phyloP scores from a whole-genome alignment of 768 basidiomycete species.

The Galerina sulciceps region DNA sequence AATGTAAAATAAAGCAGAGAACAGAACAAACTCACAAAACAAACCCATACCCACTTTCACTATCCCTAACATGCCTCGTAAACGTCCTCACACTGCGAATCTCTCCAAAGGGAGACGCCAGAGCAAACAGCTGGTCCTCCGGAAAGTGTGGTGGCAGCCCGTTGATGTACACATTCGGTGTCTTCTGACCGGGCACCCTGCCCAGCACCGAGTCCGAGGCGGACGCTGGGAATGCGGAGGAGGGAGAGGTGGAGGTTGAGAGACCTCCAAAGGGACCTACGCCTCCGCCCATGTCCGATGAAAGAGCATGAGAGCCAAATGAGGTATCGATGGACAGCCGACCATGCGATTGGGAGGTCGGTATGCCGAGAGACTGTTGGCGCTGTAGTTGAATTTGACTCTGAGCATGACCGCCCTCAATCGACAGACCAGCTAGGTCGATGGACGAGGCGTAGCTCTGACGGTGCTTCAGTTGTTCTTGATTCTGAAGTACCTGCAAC shows the following conservation, averaged over 20 bases:
- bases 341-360: constrained; percentile 15
- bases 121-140: constrained; percentile 76
- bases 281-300: background rate
- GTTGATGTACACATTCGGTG: constrained; percentile 89
- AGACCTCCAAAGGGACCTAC: too few species aligned
- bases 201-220: constrained; percentile 13
- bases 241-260: background rate
- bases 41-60: constrained; percentile 76
- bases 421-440: constrained; percentile 17
- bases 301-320: constrained; percentile 6
- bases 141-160: constrained; percentile 84
- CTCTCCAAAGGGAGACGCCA: constrained; percentile 72
- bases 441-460: constrained; percentile 7
- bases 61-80: constrained; percentile 80
- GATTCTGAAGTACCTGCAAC: constrained; percentile 5
- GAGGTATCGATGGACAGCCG: constrained; percentile 11
- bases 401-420: constrained; percentile 1
- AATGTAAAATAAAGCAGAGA: background rate
- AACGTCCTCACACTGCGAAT: constrained; percentile 84
- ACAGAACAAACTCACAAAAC: constrained; percentile 67
- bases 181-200: constrained; percentile 36
- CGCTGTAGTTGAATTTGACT: constrained; percentile 5
- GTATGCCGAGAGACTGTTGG: constrained; percentile 12
- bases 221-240: constrained; percentile 17
- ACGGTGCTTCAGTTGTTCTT: constrained; percentile 1